A percentile compares a stretch with the other conserved stretches of the same genome.
These are phyloP conservation scores for Scheffersomyces coipomensis DNA, from an alignment of 805 yeast species.

Conservation along the genomic window DNA sequence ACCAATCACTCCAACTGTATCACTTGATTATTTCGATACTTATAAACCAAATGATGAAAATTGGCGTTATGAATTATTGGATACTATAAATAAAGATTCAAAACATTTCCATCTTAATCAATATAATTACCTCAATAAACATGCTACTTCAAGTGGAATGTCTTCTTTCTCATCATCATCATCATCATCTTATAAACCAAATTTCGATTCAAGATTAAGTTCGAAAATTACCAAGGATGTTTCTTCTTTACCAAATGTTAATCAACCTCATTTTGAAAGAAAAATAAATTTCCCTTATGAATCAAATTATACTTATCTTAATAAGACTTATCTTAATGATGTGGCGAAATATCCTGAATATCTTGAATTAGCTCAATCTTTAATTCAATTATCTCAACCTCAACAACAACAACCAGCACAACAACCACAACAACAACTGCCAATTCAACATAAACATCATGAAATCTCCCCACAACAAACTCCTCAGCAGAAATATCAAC, in stretches of 20 bases:
- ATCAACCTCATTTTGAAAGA: constrained; percentile 19
- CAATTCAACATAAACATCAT: constrained; percentile 6
- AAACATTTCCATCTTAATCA: constrained; percentile 25
- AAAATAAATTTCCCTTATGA: constrained; percentile 53
- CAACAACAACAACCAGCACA: constrained; percentile 5
- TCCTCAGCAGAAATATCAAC: constrained; percentile 6
- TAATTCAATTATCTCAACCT: constrained; percentile 31
- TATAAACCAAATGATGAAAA: constrained; percentile 45
- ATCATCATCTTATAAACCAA: constrained; percentile 22
- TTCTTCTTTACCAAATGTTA: constrained; percentile 12
- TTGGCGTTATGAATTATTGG: constrained; percentile 42
- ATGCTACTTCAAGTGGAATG: constrained; percentile 6
- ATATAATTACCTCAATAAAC: constrained; percentile 26
- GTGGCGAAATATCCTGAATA: constrained; percentile 48
- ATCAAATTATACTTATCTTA: constrained; percentile 50
- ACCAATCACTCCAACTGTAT: constrained; percentile 40
- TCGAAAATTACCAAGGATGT: constrained; percentile 16
- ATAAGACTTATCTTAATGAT: constrained; percentile 47
- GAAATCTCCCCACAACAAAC: constrained; percentile 1
- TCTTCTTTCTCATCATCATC: constrained; percentile 2
- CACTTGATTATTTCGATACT: constrained; percentile 44
- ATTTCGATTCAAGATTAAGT: constrained; percentile 36
- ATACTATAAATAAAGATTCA: constrained; percentile 25
- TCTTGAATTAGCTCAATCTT: constrained; percentile 45
- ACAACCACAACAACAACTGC: constrained; percentile 6